These are phyloP conservation scores for Alternaria viburni DNA, from an alignment of 2,329 filamentous ascomycete species.

Conservation along the genomic window DNA sequence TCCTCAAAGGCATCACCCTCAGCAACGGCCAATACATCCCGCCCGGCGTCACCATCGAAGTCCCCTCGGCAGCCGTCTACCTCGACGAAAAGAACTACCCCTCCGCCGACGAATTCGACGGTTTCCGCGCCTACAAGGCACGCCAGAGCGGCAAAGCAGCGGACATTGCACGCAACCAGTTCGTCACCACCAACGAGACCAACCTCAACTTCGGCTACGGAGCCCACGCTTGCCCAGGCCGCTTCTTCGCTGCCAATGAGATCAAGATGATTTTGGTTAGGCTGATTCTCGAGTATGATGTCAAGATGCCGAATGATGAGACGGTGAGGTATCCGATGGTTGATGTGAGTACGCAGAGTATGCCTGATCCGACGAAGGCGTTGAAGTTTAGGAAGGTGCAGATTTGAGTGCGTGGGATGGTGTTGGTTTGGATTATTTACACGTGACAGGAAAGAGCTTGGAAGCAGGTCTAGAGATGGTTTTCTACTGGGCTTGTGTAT, in stretches of 20 bases:
- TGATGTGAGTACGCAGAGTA: conserved; percentile 14
- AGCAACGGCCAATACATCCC: conserved; percentile 60
- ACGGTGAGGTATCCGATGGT: conserved; percentile 4
- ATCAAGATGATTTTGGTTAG: conserved; percentile 44
- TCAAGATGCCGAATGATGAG: not conserved
- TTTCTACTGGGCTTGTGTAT: not conserved
- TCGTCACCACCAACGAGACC: conserved; percentile 35
- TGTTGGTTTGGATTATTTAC: not conserved
- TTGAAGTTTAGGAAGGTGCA: conserved; percentile 27
- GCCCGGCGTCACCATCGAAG: conserved; percentile 42
- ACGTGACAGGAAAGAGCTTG: not conserved
- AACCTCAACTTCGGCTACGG: conserved; percentile 41
- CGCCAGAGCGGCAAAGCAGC: conserved; percentile 27
- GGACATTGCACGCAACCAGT: conserved; percentile 40
- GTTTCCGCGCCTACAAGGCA: conserved; percentile 40
- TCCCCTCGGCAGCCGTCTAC: conserved; percentile 36
- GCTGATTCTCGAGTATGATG: not conserved
- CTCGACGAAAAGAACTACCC: conserved; percentile 32
- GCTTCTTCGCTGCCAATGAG: conserved; percentile 44
- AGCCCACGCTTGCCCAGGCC: conserved; percentile 40
- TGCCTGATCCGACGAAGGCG: conserved; percentile 21
- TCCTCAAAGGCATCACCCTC: conserved; percentile 58
- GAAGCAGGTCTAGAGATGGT: not conserved
- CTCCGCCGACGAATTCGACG: conserved; percentile 35
- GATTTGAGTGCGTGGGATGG: conserved; percentile 1